Base-by-base conservation (phyloP, 192 early-diverging fungal genomes). In the Backusella mclennaniae region DNA sequence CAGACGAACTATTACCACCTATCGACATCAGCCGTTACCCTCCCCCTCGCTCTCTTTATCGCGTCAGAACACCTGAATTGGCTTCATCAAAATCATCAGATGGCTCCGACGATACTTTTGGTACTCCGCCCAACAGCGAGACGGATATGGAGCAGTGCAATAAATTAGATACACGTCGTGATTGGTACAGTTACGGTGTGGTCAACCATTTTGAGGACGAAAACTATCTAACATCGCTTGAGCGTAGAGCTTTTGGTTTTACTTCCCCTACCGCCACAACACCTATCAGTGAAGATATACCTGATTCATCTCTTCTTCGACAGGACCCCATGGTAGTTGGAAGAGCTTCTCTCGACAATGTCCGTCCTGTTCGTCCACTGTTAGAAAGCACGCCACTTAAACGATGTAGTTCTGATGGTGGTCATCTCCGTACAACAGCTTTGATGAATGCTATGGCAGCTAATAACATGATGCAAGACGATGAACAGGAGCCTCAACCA, bases 341-440 rank as follows among this genome's bases (percentile, higher is more conserved):
- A 11, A 73, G 80, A 36, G 44, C 68, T 3, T 82, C 80, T 14
- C 44, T 82, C 3, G 79, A 80, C 52, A 23, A 71, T 14, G 63
- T 26, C 7, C 52, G 79, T 52, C 73, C 79, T 38, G 59, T 69
- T 35, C 67, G 41, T 71, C 67, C 36, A 4, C 36, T 29, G 9
- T 4, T 33, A 41, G 53, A 68, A 17, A 21, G 39, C 12, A 59
- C 67, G 6, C 26, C 80, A 44, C 67, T 82, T 17, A 82, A 72
- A n/a, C 71, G 80, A 21, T 82, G 76, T 56, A 77, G 71, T 66
- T 82, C 80, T 1, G 80, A 82, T 71, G 73, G 73, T 35, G 76
- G 80, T 5, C 76, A 75, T 23, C 67, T 82, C 39, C 53, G 80
- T 9, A 78, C 71, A 29, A 74, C 80, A 11, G 76, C 75, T 1